Percentiles rank a stretch among this genome's conserved stretches.
phyloP scores from a whole-genome alignment of 192 early-diverging fungal species.

The Lunasporangiospora selenospora region DNA sequence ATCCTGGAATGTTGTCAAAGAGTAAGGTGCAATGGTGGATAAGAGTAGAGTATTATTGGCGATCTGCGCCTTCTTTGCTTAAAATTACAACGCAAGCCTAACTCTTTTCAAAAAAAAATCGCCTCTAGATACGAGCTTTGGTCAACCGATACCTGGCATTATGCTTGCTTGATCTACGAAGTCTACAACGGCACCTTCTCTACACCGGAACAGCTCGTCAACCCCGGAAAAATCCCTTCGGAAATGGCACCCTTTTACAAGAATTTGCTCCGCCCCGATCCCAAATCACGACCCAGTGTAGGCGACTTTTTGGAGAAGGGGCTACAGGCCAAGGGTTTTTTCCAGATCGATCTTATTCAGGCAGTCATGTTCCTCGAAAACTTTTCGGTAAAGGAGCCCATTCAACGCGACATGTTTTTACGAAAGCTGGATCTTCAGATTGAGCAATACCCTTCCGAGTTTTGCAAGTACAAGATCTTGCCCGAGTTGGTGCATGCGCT shows the following conservation, averaged over 20 bases:
- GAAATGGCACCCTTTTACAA: slow-evolving; percentile 67
- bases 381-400: slow-evolving; percentile 88
- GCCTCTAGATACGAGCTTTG: slow-evolving; percentile 48
- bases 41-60: neutral
- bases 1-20: slow-evolving; percentile 65
- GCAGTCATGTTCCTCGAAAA: slow-evolving; percentile 90
- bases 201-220: slow-evolving; percentile 54
- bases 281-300: slow-evolving; percentile 67
- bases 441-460: slow-evolving; percentile 80
- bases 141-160: slow-evolving; percentile 84
- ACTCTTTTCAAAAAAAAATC: slow-evolving; percentile 45
- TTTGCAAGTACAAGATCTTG: slow-evolving; percentile 92
- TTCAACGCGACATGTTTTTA: slow-evolving; percentile 86
- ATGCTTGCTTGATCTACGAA: slow-evolving; percentile 84
- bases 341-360: slow-evolving; percentile 85
- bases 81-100: too few species aligned
- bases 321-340: slow-evolving; percentile 66
- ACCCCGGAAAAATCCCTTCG: slow-evolving; percentile 65
- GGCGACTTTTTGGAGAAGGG: slow-evolving; percentile 75
- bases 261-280: slow-evolving; percentile 63
- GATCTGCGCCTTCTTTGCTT: neutral
- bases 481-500: slow-evolving; percentile 88
- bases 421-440: slow-evolving; percentile 77
- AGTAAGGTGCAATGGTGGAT: slow-evolving; percentile 48
- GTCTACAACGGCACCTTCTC: slow-evolving; percentile 73